Base-by-base conservation (phyloP, 2,329 filamentous ascomycete genomes). In the Nigrospora osmanthi region DNA sequence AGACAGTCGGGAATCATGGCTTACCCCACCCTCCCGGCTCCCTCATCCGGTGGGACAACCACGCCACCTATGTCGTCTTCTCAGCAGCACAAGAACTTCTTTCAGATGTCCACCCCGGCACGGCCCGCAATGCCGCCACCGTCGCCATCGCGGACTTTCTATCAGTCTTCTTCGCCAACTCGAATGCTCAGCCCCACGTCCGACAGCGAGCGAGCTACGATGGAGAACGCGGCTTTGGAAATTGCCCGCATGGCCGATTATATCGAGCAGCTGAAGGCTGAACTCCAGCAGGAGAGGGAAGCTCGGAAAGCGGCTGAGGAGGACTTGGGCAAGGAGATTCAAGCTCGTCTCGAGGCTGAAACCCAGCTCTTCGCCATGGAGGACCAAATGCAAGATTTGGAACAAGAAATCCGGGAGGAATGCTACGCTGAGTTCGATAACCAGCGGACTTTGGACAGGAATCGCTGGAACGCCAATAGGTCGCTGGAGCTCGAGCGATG, bases 331-430 rank as follows among this genome's bases (percentile, higher is more conserved):
- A 75, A 83, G 38, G 89, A 95, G 62, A 78, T 81, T 12, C 78
- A 85, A 38, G 76, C 79, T 1, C 78, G 89, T 3, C 68, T 80
- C 40, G 79, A 87, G 33, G 81, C 85, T 3, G 89, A 96, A 58
- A 76, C 83, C 2, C 83, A 83, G 51, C 77, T 91, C 50, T 71
- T 81, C 34, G 81, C 80, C 4, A 81, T 87, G 66, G 78, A 87
- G 37, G 81, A 87, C 19, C 65, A 75, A 5, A 69, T 81, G 56
- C 54, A 80, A 5, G 78, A 83, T 42, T 70, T 95, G 12, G 93
- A 98, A 61, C 82, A 87, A 54, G 83, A 85, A 6, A 80, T 97
- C 30, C 83, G 93, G 17, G 91, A 96, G 58, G 91, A 97, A 54
- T 91, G 90, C 55, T 90, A 83, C 54, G 73, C 70, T 3, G 93